Conservation (phyloP, 1,284 basidiomycete genomes). For the Kwoniella shivajii region DNA sequence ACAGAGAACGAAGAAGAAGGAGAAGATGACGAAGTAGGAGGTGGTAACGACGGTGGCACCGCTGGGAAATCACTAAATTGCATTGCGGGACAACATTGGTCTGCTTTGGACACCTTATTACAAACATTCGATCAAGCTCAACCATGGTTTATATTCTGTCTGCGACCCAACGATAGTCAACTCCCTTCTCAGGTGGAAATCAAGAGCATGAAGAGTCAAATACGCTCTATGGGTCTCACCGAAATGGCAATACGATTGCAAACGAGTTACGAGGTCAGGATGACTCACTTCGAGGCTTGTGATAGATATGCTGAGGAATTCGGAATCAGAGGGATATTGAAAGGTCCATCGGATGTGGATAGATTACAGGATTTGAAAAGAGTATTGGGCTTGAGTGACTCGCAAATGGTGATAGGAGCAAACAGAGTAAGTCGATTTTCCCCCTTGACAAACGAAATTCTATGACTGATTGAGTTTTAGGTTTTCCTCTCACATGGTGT, state of each 20-base stretch:
- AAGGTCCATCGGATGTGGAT: constrained; percentile 51
- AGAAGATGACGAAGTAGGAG: constrained; percentile 56
- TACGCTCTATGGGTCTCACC: constrained; percentile 75
- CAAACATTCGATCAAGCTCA: constrained; percentile 88
- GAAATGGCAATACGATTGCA: constrained; percentile 73
- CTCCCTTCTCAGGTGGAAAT: constrained; percentile 92
- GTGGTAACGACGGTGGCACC: constrained; percentile 61
- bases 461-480: constrained; percentile 55
- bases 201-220: constrained; percentile 86
- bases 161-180: constrained; percentile 94
- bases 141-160: constrained; percentile 87
- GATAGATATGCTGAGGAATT: constrained; percentile 72
- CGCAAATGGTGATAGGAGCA: constrained; percentile 76
- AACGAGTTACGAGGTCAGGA: constrained; percentile 73
- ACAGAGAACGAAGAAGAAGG: constrained; percentile 65
- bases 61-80: constrained; percentile 67
- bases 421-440: constrained; percentile 64
- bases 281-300: constrained; percentile 86
- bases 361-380: constrained; percentile 58
- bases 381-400: constrained; percentile 67
- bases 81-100: constrained; percentile 83
- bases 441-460: not conserved
- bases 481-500: constrained; percentile 85
- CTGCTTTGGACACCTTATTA: constrained; percentile 80
- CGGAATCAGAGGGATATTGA: constrained; percentile 47